Evolutionary conservation across 768 basidiomycete species (phyloP).

Genomic region (Termitomyces titanicus): DNA sequence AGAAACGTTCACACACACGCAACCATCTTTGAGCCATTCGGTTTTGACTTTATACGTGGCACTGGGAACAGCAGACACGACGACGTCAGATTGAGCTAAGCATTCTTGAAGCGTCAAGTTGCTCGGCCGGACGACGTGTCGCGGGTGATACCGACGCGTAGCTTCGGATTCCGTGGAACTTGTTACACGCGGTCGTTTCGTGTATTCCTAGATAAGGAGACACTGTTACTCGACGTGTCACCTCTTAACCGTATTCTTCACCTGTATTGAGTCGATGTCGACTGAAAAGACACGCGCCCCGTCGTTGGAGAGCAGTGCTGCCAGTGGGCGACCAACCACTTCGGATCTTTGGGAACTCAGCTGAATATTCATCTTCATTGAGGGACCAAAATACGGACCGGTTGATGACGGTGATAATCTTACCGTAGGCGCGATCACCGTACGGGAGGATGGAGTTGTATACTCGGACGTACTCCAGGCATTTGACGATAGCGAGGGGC

Average conservation of each 20-base stretch:
- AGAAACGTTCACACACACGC: slow-evolving; percentile 89
- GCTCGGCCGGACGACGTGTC: slow-evolving; percentile 75
- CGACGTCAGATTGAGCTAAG: slow-evolving; percentile 84
- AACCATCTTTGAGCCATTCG: slow-evolving; percentile 87
- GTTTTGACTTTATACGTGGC: slow-evolving; percentile 87
- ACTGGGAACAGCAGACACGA: slow-evolving; percentile 90
- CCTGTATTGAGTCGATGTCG: slow-evolving; percentile 93
- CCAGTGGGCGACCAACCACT: slow-evolving; percentile 96
- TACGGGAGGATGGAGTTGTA: slow-evolving; percentile 92
- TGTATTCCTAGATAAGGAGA: slow-evolving; percentile 64
- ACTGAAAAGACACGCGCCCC: slow-evolving; percentile 94
- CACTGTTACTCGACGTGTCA: not conserved
- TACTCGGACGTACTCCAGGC: slow-evolving; percentile 84
- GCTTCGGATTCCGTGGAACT: slow-evolving; percentile 28
- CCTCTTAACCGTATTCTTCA: slow-evolving; percentile 16
- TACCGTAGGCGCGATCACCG: slow-evolving; percentile 93
- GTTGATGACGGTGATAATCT: slow-evolving; percentile 92
- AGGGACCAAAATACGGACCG: slow-evolving; percentile 43
- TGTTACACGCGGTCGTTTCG: slow-evolving; percentile 69
- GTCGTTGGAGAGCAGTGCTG: slow-evolving; percentile 92
- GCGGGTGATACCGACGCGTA: slow-evolving; percentile 69
- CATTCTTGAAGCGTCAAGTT: slow-evolving; percentile 72
- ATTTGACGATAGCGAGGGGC: slow-evolving; percentile 94
- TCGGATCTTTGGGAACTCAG: slow-evolving; percentile 62
- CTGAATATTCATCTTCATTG: slow-evolving; percentile 1